These are phyloP conservation scores for Venturia carpophila DNA, from an alignment of 2,329 filamentous ascomycete genomes.

Conservation along the genomic window DNA sequence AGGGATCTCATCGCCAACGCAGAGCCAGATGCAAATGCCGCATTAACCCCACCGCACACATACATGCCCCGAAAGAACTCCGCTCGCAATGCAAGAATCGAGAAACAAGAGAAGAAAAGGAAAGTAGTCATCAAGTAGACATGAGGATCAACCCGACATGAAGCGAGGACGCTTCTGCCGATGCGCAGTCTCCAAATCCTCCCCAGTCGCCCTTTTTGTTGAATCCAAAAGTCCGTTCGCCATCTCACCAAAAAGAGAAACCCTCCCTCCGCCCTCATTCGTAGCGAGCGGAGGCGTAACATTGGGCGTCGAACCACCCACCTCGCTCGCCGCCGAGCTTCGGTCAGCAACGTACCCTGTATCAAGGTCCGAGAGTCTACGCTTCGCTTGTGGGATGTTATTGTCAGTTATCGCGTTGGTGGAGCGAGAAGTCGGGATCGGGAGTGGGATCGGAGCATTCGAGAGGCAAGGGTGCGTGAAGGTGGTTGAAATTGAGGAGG, in stretches of 20 bases:
- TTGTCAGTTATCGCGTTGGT: neutral
- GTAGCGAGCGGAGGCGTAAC: neutral
- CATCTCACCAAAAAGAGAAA: neutral
- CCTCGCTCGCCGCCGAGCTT: neutral
- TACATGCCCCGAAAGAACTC: neutral
- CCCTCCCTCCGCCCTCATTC: neutral
- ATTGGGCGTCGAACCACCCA: neutral
- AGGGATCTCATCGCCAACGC: neutral
- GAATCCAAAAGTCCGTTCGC: neutral
- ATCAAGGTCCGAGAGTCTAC: conserved; percentile 14
- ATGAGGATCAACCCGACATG: conserved; percentile 8
- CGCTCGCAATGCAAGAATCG: conserved; percentile 10
- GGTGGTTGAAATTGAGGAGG: neutral
- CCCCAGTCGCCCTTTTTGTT: neutral
- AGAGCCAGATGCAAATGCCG: neutral
- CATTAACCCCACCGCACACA: neutral
- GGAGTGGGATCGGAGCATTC: neutral
- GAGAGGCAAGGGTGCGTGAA: neutral
- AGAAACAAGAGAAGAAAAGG: neutral
- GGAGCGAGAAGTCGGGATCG: neutral
- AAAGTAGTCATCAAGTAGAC: neutral
- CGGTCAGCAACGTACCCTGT: conserved; percentile 6
- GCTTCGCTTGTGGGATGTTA: conserved; percentile 13
- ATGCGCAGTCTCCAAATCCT: conserved; percentile 6
- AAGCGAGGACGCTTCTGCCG: conserved; percentile 7